Base-by-base conservation (phyloP, 495 filamentous ascomycete genomes). In the Xylaria castorea region DNA sequence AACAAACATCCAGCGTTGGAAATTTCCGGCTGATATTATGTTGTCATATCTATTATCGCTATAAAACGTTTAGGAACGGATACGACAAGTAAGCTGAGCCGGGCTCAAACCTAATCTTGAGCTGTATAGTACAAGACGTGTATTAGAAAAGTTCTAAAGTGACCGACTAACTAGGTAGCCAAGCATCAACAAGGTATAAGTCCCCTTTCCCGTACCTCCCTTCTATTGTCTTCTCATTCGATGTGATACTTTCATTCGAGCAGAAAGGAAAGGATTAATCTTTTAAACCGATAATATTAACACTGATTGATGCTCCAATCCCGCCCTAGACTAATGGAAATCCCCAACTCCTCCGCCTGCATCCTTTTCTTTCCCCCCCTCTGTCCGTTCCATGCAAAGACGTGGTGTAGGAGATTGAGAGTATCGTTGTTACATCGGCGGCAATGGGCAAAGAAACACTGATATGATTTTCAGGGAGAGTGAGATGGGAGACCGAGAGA, bases 391-490 rank as follows among this genome's bases (percentile, higher is more conserved):
- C 66, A 57, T 57, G 66, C 66, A 27, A 68, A 57, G 48, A 53
- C 30, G 32, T 16, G 34, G 51, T 34, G 20, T 51, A 32, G 25
- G 58, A 63, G 44, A 71, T 70, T 46, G 30, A 61, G 7, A 53
- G 46, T 9, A 46, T 66, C 64, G 25, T 66, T 55, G 42, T 40
- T 68, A 57, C 50, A 57, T 68, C 22, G 27, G 66, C 58, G n/a
- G 58, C 4, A 40, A 44, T 42, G 44, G 63, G 30, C 1, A 50
- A 18, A 34, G 25, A 48, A 36, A 16, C 46, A 53, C 16, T 51
- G 51, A 51, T 51, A 38, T 66, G 16, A 11, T 57, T 57, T 57
- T 51, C 27, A 25, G 64, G 32, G 18, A n/a, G 3, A 18, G 64
- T 38, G 64, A 36, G 63, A 50, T 30, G 44, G 44, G 44, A 66